phyloP scores from a whole-genome alignment of 805 yeast species.

The Yarrowia deformans region DNA sequence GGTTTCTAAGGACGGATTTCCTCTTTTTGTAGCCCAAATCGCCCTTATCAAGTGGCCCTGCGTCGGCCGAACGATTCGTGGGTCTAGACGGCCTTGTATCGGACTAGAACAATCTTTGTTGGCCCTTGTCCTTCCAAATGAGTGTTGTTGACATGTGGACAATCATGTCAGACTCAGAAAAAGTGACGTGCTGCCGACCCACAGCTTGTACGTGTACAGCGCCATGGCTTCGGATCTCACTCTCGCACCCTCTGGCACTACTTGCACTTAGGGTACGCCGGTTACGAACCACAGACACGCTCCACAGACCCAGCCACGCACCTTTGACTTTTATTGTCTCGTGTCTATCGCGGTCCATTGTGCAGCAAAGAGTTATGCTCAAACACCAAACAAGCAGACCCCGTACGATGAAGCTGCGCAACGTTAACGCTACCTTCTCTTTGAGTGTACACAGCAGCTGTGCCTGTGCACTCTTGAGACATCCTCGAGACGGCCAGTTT shows the following conservation, averaged over 20 bases:
- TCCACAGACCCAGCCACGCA: neutral
- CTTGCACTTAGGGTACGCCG: neutral
- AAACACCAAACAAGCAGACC: neutral
- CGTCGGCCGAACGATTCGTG: neutral
- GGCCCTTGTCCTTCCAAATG: too few species aligned
- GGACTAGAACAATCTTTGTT: too few species aligned
- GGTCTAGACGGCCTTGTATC: neutral
- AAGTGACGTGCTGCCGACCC: too few species aligned
- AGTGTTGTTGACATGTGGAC: too few species aligned
- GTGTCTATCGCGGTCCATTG: slow-evolving; percentile 8
- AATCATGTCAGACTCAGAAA: too few species aligned
- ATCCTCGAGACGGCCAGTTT: too few species aligned
- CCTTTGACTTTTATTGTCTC: slow-evolving; percentile 17
- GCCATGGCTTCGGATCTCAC: too few species aligned
- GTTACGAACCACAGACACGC: neutral
- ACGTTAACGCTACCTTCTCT: neutral
- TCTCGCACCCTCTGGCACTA: too few species aligned
- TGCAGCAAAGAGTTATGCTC: slow-evolving; percentile 7
- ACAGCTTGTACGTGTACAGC: too few species aligned
- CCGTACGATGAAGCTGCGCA: slow-evolving; percentile 14
- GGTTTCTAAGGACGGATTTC: too few species aligned
- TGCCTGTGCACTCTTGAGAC: too few species aligned
- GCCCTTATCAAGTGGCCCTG: neutral
- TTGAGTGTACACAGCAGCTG: too few species aligned
- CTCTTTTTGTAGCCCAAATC: neutral